Conservation (phyloP, 2,329 filamentous ascomycete species). For the Neodidymelliopsis sp. region DNA sequence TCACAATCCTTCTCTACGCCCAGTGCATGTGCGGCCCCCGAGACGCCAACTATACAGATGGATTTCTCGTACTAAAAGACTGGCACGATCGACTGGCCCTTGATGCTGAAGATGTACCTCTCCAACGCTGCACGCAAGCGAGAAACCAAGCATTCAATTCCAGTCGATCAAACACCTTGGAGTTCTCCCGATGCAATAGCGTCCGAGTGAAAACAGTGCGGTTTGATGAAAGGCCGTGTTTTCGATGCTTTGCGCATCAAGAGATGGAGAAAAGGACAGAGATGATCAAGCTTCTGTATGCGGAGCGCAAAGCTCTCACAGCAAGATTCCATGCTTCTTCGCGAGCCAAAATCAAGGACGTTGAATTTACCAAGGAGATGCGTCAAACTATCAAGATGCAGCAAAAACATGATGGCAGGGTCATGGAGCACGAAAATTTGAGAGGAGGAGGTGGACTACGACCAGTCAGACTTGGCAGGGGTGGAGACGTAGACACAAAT, state of each 20-base stretch:
- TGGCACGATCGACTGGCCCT: constrained; percentile 1
- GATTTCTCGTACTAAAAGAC: constrained; percentile 1
- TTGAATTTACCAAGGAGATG: neutral
- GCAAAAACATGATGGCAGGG: no score
- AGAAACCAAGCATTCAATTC: neutral
- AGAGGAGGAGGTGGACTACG: neutral
- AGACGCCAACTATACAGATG: neutral
- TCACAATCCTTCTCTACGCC: constrained; percentile 1
- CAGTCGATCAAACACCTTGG: neutral
- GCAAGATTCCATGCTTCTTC: neutral
- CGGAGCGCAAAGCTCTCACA: neutral
- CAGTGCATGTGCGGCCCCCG: neutral
- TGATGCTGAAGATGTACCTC: neutral
- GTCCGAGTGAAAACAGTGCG: neutral
- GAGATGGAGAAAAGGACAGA: neutral
- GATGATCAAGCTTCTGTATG: neutral
- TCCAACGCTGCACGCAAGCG: neutral
- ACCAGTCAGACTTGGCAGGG: neutral
- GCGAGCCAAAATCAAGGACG: neutral
- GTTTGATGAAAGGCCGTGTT: neutral
- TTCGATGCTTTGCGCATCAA: neutral
- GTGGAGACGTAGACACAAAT: neutral
- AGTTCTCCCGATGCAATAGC: neutral
- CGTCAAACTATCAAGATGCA: constrained; percentile 1
- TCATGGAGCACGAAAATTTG: no score